Conservation (phyloP, 2,329 filamentous ascomycete genomes). For the Drechslerella stenobrocha region DNA sequence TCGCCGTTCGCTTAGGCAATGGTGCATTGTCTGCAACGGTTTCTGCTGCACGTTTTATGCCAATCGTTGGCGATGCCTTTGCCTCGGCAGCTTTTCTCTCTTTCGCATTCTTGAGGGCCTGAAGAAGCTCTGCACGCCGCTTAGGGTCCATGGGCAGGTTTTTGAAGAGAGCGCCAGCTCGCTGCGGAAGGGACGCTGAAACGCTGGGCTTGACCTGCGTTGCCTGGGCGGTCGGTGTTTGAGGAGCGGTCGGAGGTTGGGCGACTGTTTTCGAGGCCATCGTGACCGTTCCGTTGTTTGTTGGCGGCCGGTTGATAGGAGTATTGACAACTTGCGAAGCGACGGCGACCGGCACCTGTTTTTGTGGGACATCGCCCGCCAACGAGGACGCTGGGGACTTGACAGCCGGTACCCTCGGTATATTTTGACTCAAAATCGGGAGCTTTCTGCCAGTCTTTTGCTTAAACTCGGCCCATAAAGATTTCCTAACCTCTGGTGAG, state of each 20-base stretch:
- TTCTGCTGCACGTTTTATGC: slow-evolving; percentile 30
- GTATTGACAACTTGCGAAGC: neutral
- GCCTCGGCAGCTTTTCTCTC: slow-evolving; percentile 43
- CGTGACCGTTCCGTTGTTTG: slow-evolving; percentile 8
- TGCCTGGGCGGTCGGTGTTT: slow-evolving; percentile 12
- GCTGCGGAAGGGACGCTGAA: slow-evolving; percentile 11
- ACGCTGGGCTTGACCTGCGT: slow-evolving; percentile 3
- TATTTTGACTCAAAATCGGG: slow-evolving; percentile 3
- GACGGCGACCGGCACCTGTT: neutral
- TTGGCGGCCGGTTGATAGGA: neutral
- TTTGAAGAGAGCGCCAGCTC: slow-evolving; percentile 14
- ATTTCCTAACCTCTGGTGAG: slow-evolving; percentile 31
- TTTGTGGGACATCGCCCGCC: neutral
- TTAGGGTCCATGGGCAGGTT: slow-evolving; percentile 16
- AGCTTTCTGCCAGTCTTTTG: slow-evolving; percentile 19
- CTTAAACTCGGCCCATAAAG: slow-evolving; percentile 32
- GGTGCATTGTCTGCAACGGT: slow-evolving; percentile 10
- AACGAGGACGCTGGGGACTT: slow-evolving; percentile 3
- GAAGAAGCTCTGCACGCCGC: slow-evolving; percentile 23
- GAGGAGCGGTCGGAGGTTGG: slow-evolving; percentile 9
- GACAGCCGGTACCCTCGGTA: slow-evolving; percentile 11
- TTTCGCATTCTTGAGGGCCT: slow-evolving; percentile 37
- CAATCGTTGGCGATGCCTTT: slow-evolving; percentile 7
- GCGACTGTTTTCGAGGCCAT: slow-evolving; percentile 4
- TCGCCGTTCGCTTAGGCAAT: slow-evolving; percentile 21